A percentile compares a stretch with the other conserved stretches of the same genome.
Conservation (phyloP, 495 filamentous ascomycete species). For the Talaromyces thailandensis region DNA sequence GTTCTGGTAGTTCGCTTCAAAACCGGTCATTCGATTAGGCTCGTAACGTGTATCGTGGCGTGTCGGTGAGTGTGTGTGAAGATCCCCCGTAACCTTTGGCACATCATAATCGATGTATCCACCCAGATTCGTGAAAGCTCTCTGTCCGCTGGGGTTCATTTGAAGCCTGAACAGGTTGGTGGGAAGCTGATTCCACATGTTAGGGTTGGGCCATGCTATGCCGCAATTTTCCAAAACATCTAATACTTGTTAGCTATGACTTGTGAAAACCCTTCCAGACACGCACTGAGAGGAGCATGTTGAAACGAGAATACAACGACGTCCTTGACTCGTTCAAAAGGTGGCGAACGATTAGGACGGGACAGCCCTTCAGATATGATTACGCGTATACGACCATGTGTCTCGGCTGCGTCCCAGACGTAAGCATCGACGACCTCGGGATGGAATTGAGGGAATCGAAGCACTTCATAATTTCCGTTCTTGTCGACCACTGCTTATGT, state of each 20-base stretch:
- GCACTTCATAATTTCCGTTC: conserved; percentile 48
- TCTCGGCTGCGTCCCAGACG: conserved; percentile 65
- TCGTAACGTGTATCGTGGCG: conserved; percentile 13
- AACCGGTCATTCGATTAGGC: conserved; percentile 5
- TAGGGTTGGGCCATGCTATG: conserved; percentile 77
- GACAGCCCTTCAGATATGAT: conserved; percentile 66
- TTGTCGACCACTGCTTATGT: conserved; percentile 46
- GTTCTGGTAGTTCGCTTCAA: conserved; percentile 12
- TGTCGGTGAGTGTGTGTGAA: conserved; percentile 44
- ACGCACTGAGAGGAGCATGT: conserved; percentile 70
- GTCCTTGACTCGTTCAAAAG: conserved; percentile 65
- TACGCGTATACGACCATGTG: conserved; percentile 66
- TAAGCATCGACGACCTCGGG: conserved; percentile 59
- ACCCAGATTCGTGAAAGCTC: neutral
- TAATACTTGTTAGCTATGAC: conserved; percentile 20
- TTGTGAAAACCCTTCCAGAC: neutral
- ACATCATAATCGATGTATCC: conserved; percentile 10
- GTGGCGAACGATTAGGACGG: conserved; percentile 32
- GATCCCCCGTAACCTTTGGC: conserved; percentile 25
- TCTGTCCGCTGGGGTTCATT: conserved; percentile 13
- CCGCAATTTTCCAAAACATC: conserved; percentile 65
- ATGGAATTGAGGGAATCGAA: conserved; percentile 70
- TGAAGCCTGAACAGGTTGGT: conserved; percentile 28
- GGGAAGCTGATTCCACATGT: conserved; percentile 55
- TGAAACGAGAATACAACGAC: conserved; percentile 76